These are phyloP conservation scores for Globisporangium irregulare DNA, from an alignment of 352 stramenopile species.

Conservation along the genomic window DNA sequence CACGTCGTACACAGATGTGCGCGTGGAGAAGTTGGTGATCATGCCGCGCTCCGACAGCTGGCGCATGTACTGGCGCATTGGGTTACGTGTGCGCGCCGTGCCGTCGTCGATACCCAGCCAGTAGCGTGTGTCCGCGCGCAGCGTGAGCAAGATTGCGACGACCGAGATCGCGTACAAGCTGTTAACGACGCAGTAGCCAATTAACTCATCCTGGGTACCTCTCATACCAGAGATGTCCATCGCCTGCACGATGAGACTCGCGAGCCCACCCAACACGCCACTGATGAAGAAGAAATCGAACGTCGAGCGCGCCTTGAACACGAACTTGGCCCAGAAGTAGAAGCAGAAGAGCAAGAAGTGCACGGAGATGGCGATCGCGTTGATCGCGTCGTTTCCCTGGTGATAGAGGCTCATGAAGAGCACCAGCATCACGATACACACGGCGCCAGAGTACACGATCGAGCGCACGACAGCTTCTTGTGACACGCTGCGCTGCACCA, in stretches of 20 bases:
- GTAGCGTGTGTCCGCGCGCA: slow-evolving; percentile 80
- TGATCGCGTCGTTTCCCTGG: slow-evolving; percentile 40
- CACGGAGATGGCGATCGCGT: slow-evolving; percentile 50
- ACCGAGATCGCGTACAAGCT: slow-evolving; percentile 61
- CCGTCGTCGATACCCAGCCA: slow-evolving; percentile 82
- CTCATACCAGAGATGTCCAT: slow-evolving; percentile 37
- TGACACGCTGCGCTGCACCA: slow-evolving; percentile 82
- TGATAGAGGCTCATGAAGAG: slow-evolving; percentile 60
- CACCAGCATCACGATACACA: slow-evolving; percentile 56
- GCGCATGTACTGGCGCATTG: slow-evolving; percentile 72
- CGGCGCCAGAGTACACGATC: slow-evolving; percentile 62
- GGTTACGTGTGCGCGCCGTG: slow-evolving; percentile 37
- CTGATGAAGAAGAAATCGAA: slow-evolving; percentile 85
- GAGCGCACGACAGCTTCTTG: slow-evolving; percentile 67
- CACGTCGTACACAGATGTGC: slow-evolving; percentile 86
- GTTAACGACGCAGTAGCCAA: slow-evolving; percentile 48
- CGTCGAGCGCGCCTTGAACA: slow-evolving; percentile 65
- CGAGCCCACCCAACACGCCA: slow-evolving; percentile 42
- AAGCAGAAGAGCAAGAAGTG: slow-evolving; percentile 58
- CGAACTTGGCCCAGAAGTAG: slow-evolving; percentile 82
- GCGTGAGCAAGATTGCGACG: slow-evolving; percentile 65
- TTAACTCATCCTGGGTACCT: slow-evolving; percentile 25
- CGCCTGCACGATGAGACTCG: slow-evolving; percentile 48
- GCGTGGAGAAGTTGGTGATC: slow-evolving; percentile 87
- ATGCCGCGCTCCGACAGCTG: slow-evolving; percentile 78